These are phyloP conservation scores for Rhododendron ovatum DNA, from an alignment of 148 eudicot genomes.

Conservation along the genomic window DNA sequence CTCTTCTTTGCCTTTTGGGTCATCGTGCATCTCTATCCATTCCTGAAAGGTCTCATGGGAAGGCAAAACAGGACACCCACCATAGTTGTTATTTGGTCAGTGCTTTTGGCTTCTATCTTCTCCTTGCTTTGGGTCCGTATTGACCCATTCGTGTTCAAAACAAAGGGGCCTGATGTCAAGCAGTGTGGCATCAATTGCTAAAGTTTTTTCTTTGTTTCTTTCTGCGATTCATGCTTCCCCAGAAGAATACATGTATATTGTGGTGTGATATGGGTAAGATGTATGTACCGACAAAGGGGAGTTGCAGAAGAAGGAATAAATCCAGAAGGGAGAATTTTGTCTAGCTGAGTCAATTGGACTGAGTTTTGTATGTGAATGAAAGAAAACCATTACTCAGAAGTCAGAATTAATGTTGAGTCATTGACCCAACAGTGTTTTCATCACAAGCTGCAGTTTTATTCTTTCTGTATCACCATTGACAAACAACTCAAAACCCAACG, in stretches of 20 bases:
- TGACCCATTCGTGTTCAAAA: slow-evolving; percentile 76
- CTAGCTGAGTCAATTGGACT: slow-evolving; percentile 10
- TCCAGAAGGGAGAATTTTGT: slow-evolving; percentile 17
- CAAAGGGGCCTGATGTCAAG: slow-evolving; percentile 89
- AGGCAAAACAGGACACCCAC: slow-evolving; percentile 96
- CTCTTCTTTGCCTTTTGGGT: slow-evolving; percentile 98
- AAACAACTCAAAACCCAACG: background rate
- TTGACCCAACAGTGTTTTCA: slow-evolving; percentile 7
- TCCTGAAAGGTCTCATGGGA: slow-evolving; percentile 97
- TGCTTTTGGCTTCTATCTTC: slow-evolving; percentile 90
- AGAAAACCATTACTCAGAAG: background rate
- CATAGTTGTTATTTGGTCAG: slow-evolving; percentile 89
- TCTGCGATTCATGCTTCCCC: background rate
- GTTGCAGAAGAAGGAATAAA: slow-evolving; percentile 24
- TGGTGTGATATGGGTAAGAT: background rate
- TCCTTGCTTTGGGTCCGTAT: slow-evolving; percentile 97
- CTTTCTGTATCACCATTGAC: background rate
- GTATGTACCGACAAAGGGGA: slow-evolving; percentile 14
- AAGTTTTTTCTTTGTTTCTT: background rate
- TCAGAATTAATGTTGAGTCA: background rate
- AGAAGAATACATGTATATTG: slow-evolving; percentile 14
- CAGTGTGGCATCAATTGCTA: slow-evolving; percentile 88
- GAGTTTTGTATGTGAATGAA: slow-evolving; percentile 17
- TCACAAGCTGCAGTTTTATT: background rate
- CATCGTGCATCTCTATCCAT: slow-evolving; percentile 92